A percentile compares a stretch with the other conserved stretches of the same genome.
Conservation (phyloP, 768 basidiomycete species). For the Leccinum ochraceum region DNA sequence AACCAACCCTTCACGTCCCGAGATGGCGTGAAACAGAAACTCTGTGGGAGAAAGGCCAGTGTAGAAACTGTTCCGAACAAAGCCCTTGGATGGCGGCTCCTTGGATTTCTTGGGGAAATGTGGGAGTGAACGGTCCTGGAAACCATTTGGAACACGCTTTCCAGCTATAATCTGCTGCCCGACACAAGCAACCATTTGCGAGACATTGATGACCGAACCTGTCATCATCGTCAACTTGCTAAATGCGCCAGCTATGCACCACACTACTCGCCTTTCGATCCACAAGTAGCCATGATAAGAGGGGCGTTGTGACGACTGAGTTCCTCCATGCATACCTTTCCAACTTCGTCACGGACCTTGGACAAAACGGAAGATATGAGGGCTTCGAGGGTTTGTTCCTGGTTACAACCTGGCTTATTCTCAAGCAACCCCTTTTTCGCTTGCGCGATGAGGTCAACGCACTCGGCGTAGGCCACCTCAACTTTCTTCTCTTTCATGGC, state of each 20-base stretch:
- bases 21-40: slow-evolving; percentile 98
- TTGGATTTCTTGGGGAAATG: slow-evolving; percentile 98
- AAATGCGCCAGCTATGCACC: neutral
- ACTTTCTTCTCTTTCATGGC: slow-evolving; percentile 83
- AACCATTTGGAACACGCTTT: slow-evolving; percentile 97
- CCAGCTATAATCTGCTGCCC: slow-evolving; percentile 99
- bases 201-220: slow-evolving; percentile 99
- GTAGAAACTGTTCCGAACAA: slow-evolving; percentile 97
- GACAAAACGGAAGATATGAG: slow-evolving; percentile 91
- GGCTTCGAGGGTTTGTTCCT: slow-evolving; percentile 97
- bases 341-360: slow-evolving; percentile 93
- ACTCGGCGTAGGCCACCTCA: slow-evolving; percentile 84
- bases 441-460: slow-evolving; percentile 81
- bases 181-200: slow-evolving; percentile 99
- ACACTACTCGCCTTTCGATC: slow-evolving; percentile 80
- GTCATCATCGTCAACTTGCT: slow-evolving; percentile 1
- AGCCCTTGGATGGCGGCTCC: slow-evolving; percentile 96
- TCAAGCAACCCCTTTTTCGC: slow-evolving; percentile 92
- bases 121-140: slow-evolving; percentile 98
- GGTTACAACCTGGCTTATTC: slow-evolving; percentile 97
- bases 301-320: slow-evolving; percentile 97
- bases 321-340: slow-evolving; percentile 97
- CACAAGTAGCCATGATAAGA: slow-evolving; percentile 98
- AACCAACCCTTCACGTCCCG: slow-evolving; percentile 96
- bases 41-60: slow-evolving; percentile 90